Conservation (phyloP, 306 rosid genomes). For the Malus sylvestris region DNA sequence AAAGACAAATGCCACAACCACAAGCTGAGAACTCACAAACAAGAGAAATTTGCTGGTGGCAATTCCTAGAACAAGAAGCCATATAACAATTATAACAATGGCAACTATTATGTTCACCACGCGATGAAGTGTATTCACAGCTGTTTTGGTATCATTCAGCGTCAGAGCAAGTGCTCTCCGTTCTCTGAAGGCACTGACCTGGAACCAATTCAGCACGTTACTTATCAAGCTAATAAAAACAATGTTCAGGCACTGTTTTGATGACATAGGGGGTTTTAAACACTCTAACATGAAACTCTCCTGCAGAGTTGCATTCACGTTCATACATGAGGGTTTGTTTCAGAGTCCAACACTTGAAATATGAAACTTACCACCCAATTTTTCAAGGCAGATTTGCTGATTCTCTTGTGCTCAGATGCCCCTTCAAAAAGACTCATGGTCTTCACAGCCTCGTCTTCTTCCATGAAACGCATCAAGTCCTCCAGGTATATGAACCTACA, state of each 20-base stretch:
- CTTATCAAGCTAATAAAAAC: neutral
- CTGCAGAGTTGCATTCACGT: neutral
- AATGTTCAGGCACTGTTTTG: neutral
- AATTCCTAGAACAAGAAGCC: constrained; percentile 69
- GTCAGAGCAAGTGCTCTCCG: constrained; percentile 92
- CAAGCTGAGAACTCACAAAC: constrained; percentile 73
- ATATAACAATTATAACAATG: constrained; percentile 43
- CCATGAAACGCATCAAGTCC: constrained; percentile 76
- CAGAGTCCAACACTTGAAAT: neutral
- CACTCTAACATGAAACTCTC: neutral
- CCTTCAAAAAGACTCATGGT: constrained; percentile 76
- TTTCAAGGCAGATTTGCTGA: constrained; percentile 67
- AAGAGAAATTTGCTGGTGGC: constrained; percentile 67
- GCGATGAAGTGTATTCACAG: constrained; percentile 75
- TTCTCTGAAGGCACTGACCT: constrained; percentile 91
- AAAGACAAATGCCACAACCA: constrained; percentile 75
- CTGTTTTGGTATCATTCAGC: constrained; percentile 91
- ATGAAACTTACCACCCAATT: constrained; percentile 81
- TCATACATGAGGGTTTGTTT: neutral
- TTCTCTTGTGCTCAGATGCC: constrained; percentile 44
- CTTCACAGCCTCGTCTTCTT: constrained; percentile 66
- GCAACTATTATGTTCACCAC: constrained; percentile 65
- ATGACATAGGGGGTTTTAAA: neutral
- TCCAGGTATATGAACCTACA: constrained; percentile 48
- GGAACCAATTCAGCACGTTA: neutral